Evolutionary conservation across 1,284 basidiomycete species (phyloP).

Genomic region (Pterulicium gracile): DNA sequence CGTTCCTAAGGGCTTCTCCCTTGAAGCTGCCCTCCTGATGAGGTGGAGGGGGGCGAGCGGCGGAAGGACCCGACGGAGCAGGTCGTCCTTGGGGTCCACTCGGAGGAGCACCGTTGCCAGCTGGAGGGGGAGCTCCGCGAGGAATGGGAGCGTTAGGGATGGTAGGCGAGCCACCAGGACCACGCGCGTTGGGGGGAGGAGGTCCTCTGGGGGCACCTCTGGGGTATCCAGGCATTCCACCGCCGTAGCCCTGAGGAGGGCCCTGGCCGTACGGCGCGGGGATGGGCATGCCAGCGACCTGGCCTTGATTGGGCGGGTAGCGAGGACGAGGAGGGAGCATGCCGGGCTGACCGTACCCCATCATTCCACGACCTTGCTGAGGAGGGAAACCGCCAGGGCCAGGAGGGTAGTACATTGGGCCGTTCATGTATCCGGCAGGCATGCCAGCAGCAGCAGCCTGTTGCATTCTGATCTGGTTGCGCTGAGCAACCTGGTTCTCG

Average conservation of each 20-base stretch:
- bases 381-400: conserved; percentile 70
- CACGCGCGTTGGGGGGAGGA: conserved; percentile 43
- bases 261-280: conserved; percentile 58
- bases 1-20: conserved; percentile 25
- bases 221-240: conserved; percentile 61
- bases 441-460: conserved; percentile 83
- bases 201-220: conserved; percentile 30
- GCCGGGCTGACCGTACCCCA: conserved; percentile 73
- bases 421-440: conserved; percentile 74
- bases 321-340: conserved; percentile 84
- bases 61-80: conserved; percentile 28
- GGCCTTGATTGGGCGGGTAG: conserved; percentile 60
- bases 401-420: conserved; percentile 83
- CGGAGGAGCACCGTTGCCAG: conserved; percentile 38
- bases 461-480: conserved; percentile 91
- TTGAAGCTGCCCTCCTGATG: conserved; percentile 26
- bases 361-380: conserved; percentile 71
- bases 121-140: conserved; percentile 40
- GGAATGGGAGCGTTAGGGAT: conserved; percentile 49
- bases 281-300: conserved; percentile 68
- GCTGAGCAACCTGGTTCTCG: conserved; percentile 96
- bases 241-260: conserved; percentile 58
- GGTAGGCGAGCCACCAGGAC: conserved; percentile 50
- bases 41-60: conserved; percentile 21
- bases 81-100: conserved; percentile 38